A percentile compares a stretch with the other conserved stretches of the same genome.
These are phyloP conservation scores for Hippophae rhamnoides DNA, from an alignment of 306 rosid genomes.

Conservation along the genomic window DNA sequence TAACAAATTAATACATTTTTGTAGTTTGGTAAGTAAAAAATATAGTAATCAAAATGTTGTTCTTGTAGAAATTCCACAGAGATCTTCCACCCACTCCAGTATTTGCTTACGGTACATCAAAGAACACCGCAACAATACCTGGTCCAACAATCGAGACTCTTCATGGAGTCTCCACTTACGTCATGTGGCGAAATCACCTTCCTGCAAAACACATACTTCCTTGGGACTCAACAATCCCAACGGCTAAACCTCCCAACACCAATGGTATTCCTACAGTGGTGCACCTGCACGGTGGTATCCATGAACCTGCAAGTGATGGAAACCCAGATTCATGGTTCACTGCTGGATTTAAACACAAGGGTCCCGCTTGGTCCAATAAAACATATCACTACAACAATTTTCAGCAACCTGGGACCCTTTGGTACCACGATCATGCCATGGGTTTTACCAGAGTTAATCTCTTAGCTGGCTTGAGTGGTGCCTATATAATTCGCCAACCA, in stretches of 20 bases:
- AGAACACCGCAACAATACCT: constrained; percentile 46
- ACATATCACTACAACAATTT: constrained; percentile 45
- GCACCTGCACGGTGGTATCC: constrained; percentile 72
- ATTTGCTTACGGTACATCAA: constrained; percentile 49
- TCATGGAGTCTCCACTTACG: constrained; percentile 33
- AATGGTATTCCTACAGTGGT: constrained; percentile 66
- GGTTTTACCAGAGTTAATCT: constrained; percentile 74
- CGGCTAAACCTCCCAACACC: constrained; percentile 24
- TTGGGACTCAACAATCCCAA: constrained; percentile 72
- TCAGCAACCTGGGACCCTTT: constrained; percentile 69
- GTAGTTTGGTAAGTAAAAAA: too few relatives aligned
- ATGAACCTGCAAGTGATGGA: constrained; percentile 59
- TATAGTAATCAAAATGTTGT: not conserved
- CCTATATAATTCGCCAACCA: constrained; percentile 52
- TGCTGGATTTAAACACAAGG: constrained; percentile 21
- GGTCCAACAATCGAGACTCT: constrained; percentile 77
- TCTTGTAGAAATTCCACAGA: constrained; percentile 63
- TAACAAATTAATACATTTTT: not conserved
- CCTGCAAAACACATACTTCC: constrained; percentile 68
- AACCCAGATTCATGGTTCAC: constrained; percentile 65
- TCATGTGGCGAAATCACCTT: constrained; percentile 69
- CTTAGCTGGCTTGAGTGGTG: constrained; percentile 55
- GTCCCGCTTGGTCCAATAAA: constrained; percentile 39
- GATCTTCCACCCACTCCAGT: constrained; percentile 59
- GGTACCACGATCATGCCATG: constrained; percentile 90